phyloP scores from a whole-genome alignment of 2,329 filamentous ascomycete genomes.

The Colletotrichum lentis region DNA sequence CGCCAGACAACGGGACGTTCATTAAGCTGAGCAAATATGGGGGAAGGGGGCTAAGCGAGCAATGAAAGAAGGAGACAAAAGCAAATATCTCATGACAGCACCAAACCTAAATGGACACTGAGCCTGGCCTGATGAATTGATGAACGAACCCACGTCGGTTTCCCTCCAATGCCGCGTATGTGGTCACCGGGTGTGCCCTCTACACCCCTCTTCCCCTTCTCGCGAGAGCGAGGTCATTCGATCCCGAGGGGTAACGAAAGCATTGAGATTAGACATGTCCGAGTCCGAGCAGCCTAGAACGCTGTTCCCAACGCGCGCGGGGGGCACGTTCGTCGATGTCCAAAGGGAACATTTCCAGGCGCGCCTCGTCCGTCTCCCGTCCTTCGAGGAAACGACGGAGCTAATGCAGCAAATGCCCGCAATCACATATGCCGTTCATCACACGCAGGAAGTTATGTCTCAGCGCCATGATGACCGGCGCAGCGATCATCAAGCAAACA shows the following conservation, averaged over 20 bases:
- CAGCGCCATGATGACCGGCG: constrained; percentile 1
- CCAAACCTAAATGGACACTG: constrained; percentile 19
- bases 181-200: not conserved
- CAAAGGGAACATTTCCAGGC: not conserved
- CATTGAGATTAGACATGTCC: not conserved
- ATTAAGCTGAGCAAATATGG: not conserved
- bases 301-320: no score
- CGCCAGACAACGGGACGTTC: not conserved
- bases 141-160: constrained; percentile 26
- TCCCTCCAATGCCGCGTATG: not conserved
- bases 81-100: constrained; percentile 19
- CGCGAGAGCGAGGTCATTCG: not conserved
- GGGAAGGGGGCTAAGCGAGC: not conserved
- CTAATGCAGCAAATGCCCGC: constrained; percentile 12
- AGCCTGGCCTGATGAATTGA: constrained; percentile 22
- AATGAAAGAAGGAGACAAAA: constrained; percentile 11
- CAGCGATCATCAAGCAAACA: constrained; percentile 9
- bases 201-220: not conserved
- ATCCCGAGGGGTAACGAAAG: not conserved
- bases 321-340: no score
- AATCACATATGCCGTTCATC: constrained; percentile 8
- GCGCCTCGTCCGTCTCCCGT: constrained; percentile 1
- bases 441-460: not conserved
- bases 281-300: no score
- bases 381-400: not conserved